Conservation (phyloP, 2,329 filamentous ascomycete species). For the Colletotrichum endophyticum region DNA sequence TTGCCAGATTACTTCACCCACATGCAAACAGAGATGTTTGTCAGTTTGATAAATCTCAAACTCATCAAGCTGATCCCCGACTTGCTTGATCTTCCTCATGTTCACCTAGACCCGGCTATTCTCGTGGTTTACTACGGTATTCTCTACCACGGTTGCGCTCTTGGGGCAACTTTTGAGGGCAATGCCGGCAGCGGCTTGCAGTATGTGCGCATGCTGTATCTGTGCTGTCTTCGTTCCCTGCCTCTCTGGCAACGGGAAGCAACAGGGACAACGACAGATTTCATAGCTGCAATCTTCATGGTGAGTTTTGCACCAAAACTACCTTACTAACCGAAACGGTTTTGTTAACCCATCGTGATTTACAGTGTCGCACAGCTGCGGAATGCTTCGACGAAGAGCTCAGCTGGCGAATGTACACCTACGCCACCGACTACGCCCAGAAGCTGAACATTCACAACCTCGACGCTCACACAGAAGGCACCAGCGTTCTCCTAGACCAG, state of each 20-base stretch:
- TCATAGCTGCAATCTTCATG: conserved; percentile 32
- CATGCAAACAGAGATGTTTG: conserved; percentile 32
- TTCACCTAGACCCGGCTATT: conserved; percentile 32
- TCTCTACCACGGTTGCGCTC: conserved; percentile 29
- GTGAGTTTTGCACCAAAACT: conserved; percentile 2
- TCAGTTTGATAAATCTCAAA: conserved; percentile 28
- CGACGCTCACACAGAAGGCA: conserved; percentile 21
- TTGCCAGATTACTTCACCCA: conserved; percentile 30
- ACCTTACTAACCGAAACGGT: accelerated
- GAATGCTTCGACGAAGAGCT: conserved; percentile 37
- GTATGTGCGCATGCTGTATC: conserved; percentile 19
- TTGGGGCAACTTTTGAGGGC: background rate
- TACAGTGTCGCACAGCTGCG: conserved; percentile 29
- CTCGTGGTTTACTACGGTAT: conserved; percentile 34
- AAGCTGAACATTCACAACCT: conserved; percentile 33
- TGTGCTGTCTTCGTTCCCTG: conserved; percentile 32
- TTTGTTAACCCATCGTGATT: accelerated
- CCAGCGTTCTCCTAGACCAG: background rate
- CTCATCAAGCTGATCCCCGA: conserved; percentile 34
- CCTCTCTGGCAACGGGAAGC: conserved; percentile 34
- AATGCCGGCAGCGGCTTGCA: background rate
- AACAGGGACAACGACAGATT: conserved; percentile 31
- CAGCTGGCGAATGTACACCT: conserved; percentile 33
- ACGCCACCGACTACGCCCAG: conserved; percentile 33
- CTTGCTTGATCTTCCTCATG: conserved; percentile 29